phyloP scores from a whole-genome alignment of 495 filamentous ascomycete species.

The Apodospora peruviana region DNA sequence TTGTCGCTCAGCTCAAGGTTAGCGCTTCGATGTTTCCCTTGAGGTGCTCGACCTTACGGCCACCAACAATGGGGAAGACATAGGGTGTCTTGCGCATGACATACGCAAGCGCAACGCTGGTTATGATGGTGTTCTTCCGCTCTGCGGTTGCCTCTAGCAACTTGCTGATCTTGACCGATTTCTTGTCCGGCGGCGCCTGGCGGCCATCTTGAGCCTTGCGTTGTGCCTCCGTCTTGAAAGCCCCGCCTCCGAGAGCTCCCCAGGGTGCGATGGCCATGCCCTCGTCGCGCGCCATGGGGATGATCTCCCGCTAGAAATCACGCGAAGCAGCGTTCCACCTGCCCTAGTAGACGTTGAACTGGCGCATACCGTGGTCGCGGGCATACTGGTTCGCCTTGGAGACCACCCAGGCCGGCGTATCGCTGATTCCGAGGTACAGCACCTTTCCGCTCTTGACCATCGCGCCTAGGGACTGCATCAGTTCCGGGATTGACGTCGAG shows the following conservation, averaged over 20 bases:
- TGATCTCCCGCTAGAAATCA: conserved; percentile 68
- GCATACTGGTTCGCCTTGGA: conserved; percentile 64
- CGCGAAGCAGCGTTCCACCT: conserved; percentile 53
- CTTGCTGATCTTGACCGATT: conserved; percentile 46
- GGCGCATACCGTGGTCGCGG: conserved; percentile 55
- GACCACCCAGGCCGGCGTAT: conserved; percentile 69
- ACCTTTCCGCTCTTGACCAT: conserved; percentile 59
- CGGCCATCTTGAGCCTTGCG: conserved; percentile 23
- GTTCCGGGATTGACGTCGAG: conserved; percentile 55
- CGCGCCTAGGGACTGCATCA: conserved; percentile 63
- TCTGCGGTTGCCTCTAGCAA: conserved; percentile 56
- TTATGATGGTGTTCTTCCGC: conserved; percentile 45
- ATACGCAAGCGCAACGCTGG: conserved; percentile 65
- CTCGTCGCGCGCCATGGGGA: conserved; percentile 58
- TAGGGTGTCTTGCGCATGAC: conserved; percentile 68
- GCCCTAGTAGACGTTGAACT: conserved; percentile 65
- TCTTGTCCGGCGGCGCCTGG: conserved; percentile 12
- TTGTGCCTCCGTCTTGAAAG: conserved; percentile 52
- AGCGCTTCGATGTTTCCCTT: conserved; percentile 66
- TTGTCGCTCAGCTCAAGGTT: conserved; percentile 48
- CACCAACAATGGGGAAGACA: conserved; percentile 72
- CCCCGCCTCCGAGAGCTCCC: conserved; percentile 58
- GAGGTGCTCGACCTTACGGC: conserved; percentile 52
- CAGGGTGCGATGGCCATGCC: conserved; percentile 68
- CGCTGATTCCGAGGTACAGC: conserved; percentile 62